Conservation (phyloP, 257 asterid species). For the Solanum chiquidenum region DNA sequence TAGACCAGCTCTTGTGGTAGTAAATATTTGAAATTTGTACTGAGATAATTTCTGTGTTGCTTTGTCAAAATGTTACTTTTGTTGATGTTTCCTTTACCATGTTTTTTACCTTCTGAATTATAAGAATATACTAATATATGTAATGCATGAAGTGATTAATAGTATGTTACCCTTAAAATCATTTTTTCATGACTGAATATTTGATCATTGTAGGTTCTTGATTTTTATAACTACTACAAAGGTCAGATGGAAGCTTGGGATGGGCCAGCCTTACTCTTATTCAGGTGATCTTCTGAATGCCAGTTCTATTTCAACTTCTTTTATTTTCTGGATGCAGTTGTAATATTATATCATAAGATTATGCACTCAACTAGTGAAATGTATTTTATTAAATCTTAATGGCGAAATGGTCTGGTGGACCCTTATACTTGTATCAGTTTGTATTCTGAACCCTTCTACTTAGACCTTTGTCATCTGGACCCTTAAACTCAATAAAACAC, state of each 20-base stretch:
- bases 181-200: conserved; percentile 10
- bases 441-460: too few species aligned
- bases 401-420: too few species aligned
- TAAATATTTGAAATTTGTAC: background rate
- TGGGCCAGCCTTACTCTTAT: conserved; percentile 97
- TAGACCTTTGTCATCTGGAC: too few species aligned
- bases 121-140: background rate
- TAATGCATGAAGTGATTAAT: background rate
- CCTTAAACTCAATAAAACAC: too few species aligned
- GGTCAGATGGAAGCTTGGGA: conserved; percentile 99
- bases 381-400: background rate
- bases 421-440: too few species aligned
- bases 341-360: background rate
- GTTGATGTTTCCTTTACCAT: background rate
- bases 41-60: background rate
- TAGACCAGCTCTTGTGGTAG: background rate
- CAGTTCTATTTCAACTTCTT: conserved; percentile 3
- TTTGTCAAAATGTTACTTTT: background rate
- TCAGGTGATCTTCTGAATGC: conserved; percentile 58
- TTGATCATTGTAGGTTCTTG: conserved; percentile 50
- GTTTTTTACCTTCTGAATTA: background rate
- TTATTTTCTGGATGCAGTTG: background rate
- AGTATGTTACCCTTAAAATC: background rate
- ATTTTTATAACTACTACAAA: conserved; percentile 93
- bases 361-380: background rate